Conservation (phyloP, 176 grass and related monocot genomes). For the Urochloa ruziziensis region DNA sequence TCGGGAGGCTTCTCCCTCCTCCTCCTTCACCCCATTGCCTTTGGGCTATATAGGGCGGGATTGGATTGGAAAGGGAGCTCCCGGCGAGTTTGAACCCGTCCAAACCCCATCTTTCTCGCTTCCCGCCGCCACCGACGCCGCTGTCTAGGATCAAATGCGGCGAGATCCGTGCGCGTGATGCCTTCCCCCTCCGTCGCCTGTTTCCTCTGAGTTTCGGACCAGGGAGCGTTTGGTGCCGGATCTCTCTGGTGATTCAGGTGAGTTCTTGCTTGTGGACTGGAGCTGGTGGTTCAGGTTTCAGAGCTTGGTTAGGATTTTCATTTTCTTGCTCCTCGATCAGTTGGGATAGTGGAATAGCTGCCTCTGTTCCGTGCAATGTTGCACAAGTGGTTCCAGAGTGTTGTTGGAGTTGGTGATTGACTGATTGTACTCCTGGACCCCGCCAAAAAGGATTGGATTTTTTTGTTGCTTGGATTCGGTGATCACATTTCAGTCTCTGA, state of each 20-base stretch:
- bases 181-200: neutral
- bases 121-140: neutral
- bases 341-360: neutral
- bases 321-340: neutral
- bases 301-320: neutral
- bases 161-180: slow-evolving; percentile 50
- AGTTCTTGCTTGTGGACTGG: neutral
- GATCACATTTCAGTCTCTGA: slow-evolving; percentile 8
- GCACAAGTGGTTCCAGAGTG: neutral
- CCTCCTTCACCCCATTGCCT: slow-evolving; percentile 11
- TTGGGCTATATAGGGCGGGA: slow-evolving; percentile 40
- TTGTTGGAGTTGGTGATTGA: slow-evolving; percentile 20
- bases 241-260: slow-evolving; percentile 12
- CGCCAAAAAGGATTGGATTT: slow-evolving; percentile 11
- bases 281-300: slow-evolving; percentile 18
- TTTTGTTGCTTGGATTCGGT: slow-evolving; percentile 20
- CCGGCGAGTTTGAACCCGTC: slow-evolving; percentile 39
- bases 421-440: neutral
- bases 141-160: slow-evolving; percentile 36
- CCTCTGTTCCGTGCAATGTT: neutral
- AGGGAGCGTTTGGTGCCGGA: neutral
- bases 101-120: slow-evolving; percentile 23
- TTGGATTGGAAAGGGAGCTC: slow-evolving; percentile 29
- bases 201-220: neutral
- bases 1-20: slow-evolving; percentile 18